phyloP scores from a whole-genome alignment of 148 eudicot genomes.

The Cornus suecica region DNA sequence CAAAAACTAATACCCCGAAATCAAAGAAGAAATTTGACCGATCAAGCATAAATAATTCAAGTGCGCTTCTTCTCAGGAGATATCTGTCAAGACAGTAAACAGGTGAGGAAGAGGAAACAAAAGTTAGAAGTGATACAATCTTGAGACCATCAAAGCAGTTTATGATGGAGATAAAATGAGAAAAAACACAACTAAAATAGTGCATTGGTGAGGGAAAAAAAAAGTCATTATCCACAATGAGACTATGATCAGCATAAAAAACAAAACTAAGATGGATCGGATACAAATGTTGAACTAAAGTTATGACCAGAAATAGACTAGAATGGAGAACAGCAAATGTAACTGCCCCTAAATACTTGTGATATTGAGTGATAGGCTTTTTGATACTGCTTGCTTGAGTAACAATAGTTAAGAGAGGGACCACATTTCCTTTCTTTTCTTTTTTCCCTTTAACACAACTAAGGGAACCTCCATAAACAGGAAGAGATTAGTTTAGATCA shows the following conservation, averaged over 20 bases:
- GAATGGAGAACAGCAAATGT: too few relatives aligned
- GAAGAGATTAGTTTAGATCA: background rate
- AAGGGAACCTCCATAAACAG: background rate
- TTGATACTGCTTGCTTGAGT: too few relatives aligned
- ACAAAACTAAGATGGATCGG: too few relatives aligned
- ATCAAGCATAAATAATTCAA: constrained; percentile 95
- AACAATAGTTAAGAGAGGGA: too few relatives aligned
- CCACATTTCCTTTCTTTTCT: too few relatives aligned
- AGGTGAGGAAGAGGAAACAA: constrained; percentile 1
- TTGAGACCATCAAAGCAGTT: background rate
- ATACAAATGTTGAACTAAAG: too few relatives aligned
- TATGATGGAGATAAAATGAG: background rate
- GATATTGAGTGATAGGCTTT: too few relatives aligned
- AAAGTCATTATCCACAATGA: too few relatives aligned
- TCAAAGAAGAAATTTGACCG: constrained; percentile 94
- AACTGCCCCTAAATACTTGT: too few relatives aligned
- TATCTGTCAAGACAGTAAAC: constrained; percentile 54
- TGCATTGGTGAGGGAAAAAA: too few relatives aligned
- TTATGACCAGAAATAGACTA: too few relatives aligned
- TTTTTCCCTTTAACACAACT: background rate
- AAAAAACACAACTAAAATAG: background rate
- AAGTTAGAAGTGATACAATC: background rate
- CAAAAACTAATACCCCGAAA: constrained; percentile 71
- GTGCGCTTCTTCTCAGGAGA: constrained; percentile 93
- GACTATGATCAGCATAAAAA: too few relatives aligned